A percentile compares a stretch with the other conserved stretches of the same genome.
Conservation (phyloP, 768 basidiomycete genomes). For the Cystofilobasidium ferigula region DNA sequence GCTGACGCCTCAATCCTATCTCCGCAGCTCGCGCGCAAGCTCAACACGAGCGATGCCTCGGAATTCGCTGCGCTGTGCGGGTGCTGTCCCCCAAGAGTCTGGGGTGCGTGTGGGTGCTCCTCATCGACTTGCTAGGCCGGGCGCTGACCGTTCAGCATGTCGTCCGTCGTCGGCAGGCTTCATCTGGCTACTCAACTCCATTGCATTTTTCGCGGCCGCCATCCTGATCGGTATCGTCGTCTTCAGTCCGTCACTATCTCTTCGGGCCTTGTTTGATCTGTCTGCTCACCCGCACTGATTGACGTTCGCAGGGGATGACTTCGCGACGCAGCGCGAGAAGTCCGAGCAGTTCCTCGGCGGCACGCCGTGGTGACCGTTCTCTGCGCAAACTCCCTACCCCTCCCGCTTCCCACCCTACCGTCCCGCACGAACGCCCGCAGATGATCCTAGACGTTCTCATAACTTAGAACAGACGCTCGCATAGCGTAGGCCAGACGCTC, state of each 20-base stretch:
- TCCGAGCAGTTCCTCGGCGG: conserved; percentile 16
- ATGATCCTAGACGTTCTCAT: too few species aligned
- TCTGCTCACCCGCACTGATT: too few species aligned
- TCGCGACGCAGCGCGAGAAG: neutral
- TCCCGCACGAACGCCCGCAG: too few species aligned
- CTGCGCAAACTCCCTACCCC: neutral
- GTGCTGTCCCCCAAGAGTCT: conserved; percentile 57
- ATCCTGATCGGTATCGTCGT: conserved; percentile 64
- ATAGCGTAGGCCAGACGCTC: too few species aligned
- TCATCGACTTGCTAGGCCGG: conserved; percentile 19
- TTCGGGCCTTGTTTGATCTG: neutral
- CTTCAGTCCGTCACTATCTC: conserved; percentile 56
- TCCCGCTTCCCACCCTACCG: too few species aligned
- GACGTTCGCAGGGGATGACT: neutral
- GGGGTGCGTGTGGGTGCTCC: conserved; percentile 43
- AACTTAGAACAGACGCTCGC: too few species aligned
- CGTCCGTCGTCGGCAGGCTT: conserved; percentile 52
- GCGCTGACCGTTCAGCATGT: neutral
- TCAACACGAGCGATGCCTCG: conserved; percentile 77
- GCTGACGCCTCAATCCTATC: conserved; percentile 47
- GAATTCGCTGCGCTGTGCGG: conserved; percentile 71
- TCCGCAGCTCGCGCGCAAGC: conserved; percentile 36
- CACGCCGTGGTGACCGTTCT: conserved; percentile 4
- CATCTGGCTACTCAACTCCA: conserved; percentile 68
- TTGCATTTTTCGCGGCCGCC: conserved; percentile 62